Percentiles rank a stretch among this genome's conserved stretches.
These are phyloP conservation scores for Paradendryphiella salina DNA, from an alignment of 2,329 filamentous ascomycete species.

Conservation along the genomic window DNA sequence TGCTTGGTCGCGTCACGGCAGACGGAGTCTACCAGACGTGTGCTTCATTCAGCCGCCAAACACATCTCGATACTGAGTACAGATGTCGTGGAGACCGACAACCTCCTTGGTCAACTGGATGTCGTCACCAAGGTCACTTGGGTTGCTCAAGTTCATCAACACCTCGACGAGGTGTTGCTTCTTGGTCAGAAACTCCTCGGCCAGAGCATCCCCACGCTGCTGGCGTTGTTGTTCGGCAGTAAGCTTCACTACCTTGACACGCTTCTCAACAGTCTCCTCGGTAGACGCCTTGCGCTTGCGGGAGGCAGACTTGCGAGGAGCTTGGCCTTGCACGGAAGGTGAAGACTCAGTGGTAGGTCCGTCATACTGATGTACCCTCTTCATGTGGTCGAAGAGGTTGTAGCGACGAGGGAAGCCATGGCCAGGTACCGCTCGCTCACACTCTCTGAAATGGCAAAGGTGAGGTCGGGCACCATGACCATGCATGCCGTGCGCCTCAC, in stretches of 20 bases:
- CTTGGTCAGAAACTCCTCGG: slow-evolving; percentile 40
- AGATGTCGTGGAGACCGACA: slow-evolving; percentile 41
- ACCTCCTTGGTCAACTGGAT: slow-evolving; percentile 44
- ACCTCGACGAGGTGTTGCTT: slow-evolving; percentile 43
- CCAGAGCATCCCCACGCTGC: slow-evolving; percentile 37
- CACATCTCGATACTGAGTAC: slow-evolving; percentile 38
- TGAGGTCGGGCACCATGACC: slow-evolving; percentile 92
- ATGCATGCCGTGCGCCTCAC: slow-evolving; percentile 93
- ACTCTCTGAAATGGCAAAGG: slow-evolving; percentile 80
- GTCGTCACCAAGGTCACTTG: slow-evolving; percentile 42
- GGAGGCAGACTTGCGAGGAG: slow-evolving; percentile 31
- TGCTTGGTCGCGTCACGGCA: slow-evolving; percentile 23
- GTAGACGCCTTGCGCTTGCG: slow-evolving; percentile 44
- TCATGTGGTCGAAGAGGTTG: slow-evolving; percentile 98
- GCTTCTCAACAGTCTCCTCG: slow-evolving; percentile 41
- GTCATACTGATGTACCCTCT: slow-evolving; percentile 76
- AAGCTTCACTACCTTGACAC: slow-evolving; percentile 38
- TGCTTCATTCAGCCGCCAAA: slow-evolving; percentile 39
- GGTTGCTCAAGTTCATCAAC: slow-evolving; percentile 36
- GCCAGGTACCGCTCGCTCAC: slow-evolving; percentile 77
- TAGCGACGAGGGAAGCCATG: slow-evolving; percentile 93
- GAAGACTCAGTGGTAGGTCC: slow-evolving; percentile 42
- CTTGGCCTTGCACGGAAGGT: slow-evolving; percentile 32
- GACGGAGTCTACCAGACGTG: slow-evolving; percentile 21
- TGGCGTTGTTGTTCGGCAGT: slow-evolving; percentile 42